These are phyloP conservation scores for Bidens hawaiensis DNA, from an alignment of 140 eudicot species.

Conservation along the genomic window DNA sequence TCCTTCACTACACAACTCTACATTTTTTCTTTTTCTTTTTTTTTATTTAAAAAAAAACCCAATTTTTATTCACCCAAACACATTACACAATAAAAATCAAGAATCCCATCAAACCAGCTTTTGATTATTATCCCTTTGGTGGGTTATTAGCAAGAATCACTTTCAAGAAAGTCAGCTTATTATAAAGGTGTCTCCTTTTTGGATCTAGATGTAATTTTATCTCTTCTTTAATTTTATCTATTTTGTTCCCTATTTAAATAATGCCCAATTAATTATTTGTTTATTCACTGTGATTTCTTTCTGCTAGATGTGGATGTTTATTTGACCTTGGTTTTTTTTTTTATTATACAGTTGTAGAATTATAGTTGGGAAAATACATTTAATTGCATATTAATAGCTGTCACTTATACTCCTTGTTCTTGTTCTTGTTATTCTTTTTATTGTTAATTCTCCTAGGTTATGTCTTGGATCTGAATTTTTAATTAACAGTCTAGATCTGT, in stretches of 20 bases:
- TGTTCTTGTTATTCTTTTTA: slow-evolving; percentile 23
- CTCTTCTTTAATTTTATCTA: slow-evolving; percentile 14
- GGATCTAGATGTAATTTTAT: slow-evolving; percentile 18
- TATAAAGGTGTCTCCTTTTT: neutral
- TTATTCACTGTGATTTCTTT: slow-evolving; percentile 29
- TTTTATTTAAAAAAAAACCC: too few relatives aligned
- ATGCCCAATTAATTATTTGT: slow-evolving; percentile 6
- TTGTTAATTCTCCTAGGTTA: slow-evolving; percentile 23
- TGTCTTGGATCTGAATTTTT: slow-evolving; percentile 42
- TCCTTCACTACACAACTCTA: slow-evolving; percentile 8
- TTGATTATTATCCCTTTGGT: slow-evolving; percentile 3
- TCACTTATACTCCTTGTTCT: slow-evolving; percentile 21
- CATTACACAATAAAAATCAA: slow-evolving; percentile 16
- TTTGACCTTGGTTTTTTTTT: slow-evolving; percentile 25
- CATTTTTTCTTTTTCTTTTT: neutral
- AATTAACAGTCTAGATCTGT: slow-evolving; percentile 22
- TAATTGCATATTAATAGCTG: slow-evolving; percentile 27
- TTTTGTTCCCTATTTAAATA: too few relatives aligned
- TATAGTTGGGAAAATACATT: neutral
- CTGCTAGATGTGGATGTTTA: slow-evolving; percentile 24
- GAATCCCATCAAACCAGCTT: slow-evolving; percentile 9
- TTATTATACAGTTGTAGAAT: neutral
- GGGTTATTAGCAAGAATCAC: slow-evolving; percentile 22
- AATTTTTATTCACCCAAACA: too few relatives aligned
- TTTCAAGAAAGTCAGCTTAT: slow-evolving; percentile 26